A percentile compares a stretch with the other conserved stretches of the same genome.
phyloP scores from a whole-genome alignment of 805 yeast genomes.

The Lachancea sp. region DNA sequence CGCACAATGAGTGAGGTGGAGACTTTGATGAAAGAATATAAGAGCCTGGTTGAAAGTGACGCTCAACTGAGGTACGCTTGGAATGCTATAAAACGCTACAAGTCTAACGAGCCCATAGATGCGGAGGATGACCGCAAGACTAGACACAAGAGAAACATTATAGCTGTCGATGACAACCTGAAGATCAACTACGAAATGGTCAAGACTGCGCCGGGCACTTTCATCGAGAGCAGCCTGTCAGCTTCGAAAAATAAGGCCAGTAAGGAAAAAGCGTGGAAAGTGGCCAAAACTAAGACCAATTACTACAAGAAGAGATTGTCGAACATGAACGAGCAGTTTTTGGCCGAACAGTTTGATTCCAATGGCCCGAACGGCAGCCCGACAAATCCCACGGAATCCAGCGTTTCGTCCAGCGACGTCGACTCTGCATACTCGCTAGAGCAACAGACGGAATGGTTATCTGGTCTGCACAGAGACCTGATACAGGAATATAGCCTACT shows the following conservation, averaged over 20 bases:
- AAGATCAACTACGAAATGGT: conserved; percentile 32
- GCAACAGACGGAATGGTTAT: conserved; percentile 12
- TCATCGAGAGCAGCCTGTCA: conserved; percentile 9
- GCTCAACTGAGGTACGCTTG: conserved; percentile 12
- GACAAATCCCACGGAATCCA: not conserved
- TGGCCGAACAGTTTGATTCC: conserved; percentile 10
- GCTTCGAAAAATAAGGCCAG: conserved; percentile 3
- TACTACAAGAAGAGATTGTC: conserved; percentile 25
- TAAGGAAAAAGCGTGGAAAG: conserved; percentile 7
- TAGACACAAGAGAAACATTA: conserved; percentile 26
- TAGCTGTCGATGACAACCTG: conserved; percentile 30
- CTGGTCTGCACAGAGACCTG: conserved; percentile 19
- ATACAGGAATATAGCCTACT: conserved; percentile 16
- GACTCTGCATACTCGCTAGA: not conserved
- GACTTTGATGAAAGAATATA: conserved; percentile 3
- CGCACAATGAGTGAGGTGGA: not conserved
- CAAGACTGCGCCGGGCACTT: conserved; percentile 29
- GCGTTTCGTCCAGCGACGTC: not conserved
- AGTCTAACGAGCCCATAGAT: conserved; percentile 3
- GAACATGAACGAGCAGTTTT: conserved; percentile 25
- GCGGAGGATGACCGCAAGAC: conserved; percentile 10
- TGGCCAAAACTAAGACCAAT: conserved; percentile 11
- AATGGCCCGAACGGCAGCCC: not conserved
- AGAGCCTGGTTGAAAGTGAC: conserved; percentile 9
- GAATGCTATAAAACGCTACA: conserved; percentile 12